Evolutionary conservation across 2,329 filamentous ascomycete species (phyloP).

Genomic region (Hirsutella minnesotensis): DNA sequence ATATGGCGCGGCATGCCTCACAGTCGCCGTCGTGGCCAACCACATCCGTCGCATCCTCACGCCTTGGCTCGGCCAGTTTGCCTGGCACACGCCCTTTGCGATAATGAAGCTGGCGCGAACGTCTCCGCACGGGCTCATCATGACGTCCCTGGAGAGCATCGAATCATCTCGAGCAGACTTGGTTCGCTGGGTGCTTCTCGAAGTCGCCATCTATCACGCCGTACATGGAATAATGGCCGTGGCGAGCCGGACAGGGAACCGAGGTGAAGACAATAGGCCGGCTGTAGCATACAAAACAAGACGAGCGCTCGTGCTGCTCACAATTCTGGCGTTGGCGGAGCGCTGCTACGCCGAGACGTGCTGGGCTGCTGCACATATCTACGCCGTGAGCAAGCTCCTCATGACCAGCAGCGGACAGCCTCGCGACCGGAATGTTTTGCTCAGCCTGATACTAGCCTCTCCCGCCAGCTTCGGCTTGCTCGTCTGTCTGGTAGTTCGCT

Average conservation of each 20-base stretch:
- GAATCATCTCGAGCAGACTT: constrained; percentile 5
- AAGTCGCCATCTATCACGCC: not conserved
- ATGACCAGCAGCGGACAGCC: constrained; percentile 3
- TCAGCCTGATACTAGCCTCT: constrained; percentile 2
- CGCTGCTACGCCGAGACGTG: constrained; percentile 15
- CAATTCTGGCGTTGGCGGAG: constrained; percentile 16
- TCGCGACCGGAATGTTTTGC: constrained; percentile 4
- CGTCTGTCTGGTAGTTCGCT: constrained; percentile 11
- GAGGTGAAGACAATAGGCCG: not conserved
- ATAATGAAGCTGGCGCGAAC: constrained; percentile 22
- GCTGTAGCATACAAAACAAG: not conserved
- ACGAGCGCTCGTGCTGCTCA: constrained; percentile 7
- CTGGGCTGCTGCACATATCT: constrained; percentile 14
- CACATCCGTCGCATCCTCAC: constrained; percentile 23
- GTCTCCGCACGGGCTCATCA: constrained; percentile 23
- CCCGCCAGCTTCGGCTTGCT: constrained; percentile 6
- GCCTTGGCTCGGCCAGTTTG: constrained; percentile 17
- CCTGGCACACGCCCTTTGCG: constrained; percentile 18
- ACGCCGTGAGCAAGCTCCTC: constrained; percentile 11
- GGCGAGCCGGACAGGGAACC: too few species aligned
- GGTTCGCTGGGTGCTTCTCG: constrained; percentile 1
- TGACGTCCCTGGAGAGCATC: constrained; percentile 9
- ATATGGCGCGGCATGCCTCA: constrained; percentile 14
- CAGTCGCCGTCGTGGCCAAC: constrained; percentile 24
- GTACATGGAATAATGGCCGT: too few species aligned